Conservation (phyloP, 2,329 filamentous ascomycete species). For the Aspergillus fructus region DNA sequence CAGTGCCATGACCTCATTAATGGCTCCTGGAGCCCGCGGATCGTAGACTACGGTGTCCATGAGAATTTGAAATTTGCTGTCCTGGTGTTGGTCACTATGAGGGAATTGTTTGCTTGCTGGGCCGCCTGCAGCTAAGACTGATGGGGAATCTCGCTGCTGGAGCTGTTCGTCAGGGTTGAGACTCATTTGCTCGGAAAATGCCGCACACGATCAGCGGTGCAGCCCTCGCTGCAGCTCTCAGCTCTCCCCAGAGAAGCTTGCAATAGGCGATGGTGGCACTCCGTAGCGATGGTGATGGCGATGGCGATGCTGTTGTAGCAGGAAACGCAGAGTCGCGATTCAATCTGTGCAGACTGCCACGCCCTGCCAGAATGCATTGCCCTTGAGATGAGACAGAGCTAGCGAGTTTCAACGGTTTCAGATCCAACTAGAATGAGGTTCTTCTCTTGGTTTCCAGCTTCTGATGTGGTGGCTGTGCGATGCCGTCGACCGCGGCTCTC, state of each 20-base stretch:
- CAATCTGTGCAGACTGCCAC: background rate
- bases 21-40: background rate
- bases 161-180: background rate
- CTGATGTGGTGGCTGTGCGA: slow-evolving; percentile 10
- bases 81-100: slow-evolving; percentile 13
- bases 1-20: background rate
- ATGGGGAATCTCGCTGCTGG: slow-evolving; percentile 17
- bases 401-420: too few species aligned
- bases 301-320: background rate
- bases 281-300: background rate
- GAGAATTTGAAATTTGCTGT: background rate
- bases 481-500: background rate
- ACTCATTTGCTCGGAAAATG: slow-evolving; percentile 8
- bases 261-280: background rate
- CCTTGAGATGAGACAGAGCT: too few species aligned
- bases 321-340: background rate
- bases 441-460: background rate
- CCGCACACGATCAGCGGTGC: background rate
- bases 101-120: slow-evolving; percentile 22
- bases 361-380: too few species aligned
- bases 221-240: background rate
- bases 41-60: background rate
- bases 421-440: too few species aligned
- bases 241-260: background rate
- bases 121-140: slow-evolving; percentile 18